Evolutionary conservation across 1,284 basidiomycete genomes (phyloP), one percentile per base, ranked within the genome.

Genomic region (Limonomyces culmigenus): DNA sequence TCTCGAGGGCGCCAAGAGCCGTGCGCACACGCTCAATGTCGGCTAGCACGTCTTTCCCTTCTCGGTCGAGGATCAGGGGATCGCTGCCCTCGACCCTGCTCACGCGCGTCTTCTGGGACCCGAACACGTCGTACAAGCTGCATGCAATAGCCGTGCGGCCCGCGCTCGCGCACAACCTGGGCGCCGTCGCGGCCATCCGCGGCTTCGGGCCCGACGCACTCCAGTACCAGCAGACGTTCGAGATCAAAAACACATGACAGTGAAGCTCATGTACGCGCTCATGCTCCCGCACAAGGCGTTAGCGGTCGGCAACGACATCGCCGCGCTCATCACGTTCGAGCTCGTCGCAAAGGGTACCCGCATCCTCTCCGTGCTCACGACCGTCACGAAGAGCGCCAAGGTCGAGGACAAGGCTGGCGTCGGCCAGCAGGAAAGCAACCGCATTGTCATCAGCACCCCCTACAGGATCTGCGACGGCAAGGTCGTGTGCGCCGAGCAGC

Each of bases 191-290:
- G 41, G 61, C 95, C 42, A 47, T 81, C 34, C 74, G 88, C 39
- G 74, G 77, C 2, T 81, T 88, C 47, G 65, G 73, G 4, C 54
- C 71, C 3, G 87, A 92, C 44, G 80, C 89, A 1, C 70, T 93
- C 46, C 89, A 95, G 55, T 95, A 87, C 61, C 89, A 87, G 50
- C 89, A 95, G 54, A 89, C 87, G 2, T 69, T 93, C 40, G 91
- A 96, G 54, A 79, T 84, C 42, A 87, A 93, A 55, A 93, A 92
- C 54, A 91, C 87, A 11, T 96, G 91, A 91, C 91, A 0, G 81
- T 83, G 29, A 96, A 93, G 59, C 61, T 92, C 53, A 89, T 89
- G 83, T 91, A 91, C 56, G 76, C 78, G 5, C 72, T 92, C 48
- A 73, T 80, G 62, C 56, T 88, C 32, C 84, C 84, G 0, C 81